phyloP scores from a whole-genome alignment of 208 protist genomes.

The Crithidia bombi region DNA sequence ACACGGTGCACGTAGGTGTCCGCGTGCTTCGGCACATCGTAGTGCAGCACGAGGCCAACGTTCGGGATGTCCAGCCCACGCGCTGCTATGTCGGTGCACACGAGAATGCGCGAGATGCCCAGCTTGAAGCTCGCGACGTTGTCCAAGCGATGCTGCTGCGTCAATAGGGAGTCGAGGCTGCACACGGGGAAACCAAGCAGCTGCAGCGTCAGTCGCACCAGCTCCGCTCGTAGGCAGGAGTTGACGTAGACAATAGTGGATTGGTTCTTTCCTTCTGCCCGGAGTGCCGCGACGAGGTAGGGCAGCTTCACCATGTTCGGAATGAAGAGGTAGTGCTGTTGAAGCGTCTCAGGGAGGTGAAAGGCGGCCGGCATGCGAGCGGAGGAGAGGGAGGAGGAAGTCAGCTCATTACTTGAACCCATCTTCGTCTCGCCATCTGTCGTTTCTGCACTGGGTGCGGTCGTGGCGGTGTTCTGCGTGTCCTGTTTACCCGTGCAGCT shows the following conservation, averaged over 20 bases:
- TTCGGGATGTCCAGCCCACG: slow-evolving; percentile 97
- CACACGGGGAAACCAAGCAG: slow-evolving; percentile 96
- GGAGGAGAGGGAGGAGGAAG: not conserved
- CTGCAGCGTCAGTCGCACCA: slow-evolving; percentile 87
- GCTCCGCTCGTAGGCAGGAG: slow-evolving; percentile 82
- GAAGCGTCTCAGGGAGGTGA: slow-evolving; percentile 51
- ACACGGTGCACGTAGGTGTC: slow-evolving; percentile 98
- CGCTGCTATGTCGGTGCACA: slow-evolving; percentile 92
- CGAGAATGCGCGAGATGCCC: slow-evolving; percentile 89
- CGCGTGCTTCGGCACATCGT: slow-evolving; percentile 95
- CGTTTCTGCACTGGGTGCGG: slow-evolving; percentile 1
- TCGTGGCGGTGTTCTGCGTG: not conserved
- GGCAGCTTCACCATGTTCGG: slow-evolving; percentile 87
- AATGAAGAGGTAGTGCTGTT: slow-evolving; percentile 78
- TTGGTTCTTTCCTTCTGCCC: slow-evolving; percentile 58
- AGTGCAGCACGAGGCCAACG: slow-evolving; percentile 97
- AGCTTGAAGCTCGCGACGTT: slow-evolving; percentile 98
- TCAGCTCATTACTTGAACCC: not conserved
- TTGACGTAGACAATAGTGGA: slow-evolving; percentile 89
- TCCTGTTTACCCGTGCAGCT: not conserved
- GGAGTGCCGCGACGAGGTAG: slow-evolving; percentile 75
- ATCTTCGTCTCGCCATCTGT: not conserved
- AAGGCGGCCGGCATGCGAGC: slow-evolving; percentile 5
- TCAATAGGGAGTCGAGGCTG: slow-evolving; percentile 97
- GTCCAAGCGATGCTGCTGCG: slow-evolving; percentile 95